Conservation (phyloP, 176 grass and related monocot genomes). For the Dactylis glomerata region DNA sequence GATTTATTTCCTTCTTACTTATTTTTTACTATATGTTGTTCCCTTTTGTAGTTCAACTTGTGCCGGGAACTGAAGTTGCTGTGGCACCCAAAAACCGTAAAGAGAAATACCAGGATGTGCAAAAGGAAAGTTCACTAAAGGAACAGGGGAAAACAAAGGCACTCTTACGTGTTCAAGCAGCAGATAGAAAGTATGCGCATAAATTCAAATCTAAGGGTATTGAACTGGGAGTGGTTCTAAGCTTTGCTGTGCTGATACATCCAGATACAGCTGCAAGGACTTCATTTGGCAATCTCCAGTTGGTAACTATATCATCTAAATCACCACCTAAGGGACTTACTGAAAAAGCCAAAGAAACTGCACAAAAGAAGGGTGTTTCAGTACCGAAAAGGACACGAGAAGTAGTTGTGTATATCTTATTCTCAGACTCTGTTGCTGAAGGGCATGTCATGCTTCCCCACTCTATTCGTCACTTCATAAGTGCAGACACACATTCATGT, state of each 20-base stretch:
- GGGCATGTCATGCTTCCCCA: slow-evolving; percentile 89
- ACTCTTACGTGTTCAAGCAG: slow-evolving; percentile 79
- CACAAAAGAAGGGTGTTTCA: slow-evolving; percentile 43
- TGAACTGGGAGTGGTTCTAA: slow-evolving; percentile 67
- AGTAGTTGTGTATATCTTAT: slow-evolving; percentile 52
- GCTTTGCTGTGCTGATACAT: slow-evolving; percentile 65
- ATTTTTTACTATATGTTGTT: neutral
- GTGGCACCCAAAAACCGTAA: slow-evolving; percentile 84
- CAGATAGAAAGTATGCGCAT: slow-evolving; percentile 60
- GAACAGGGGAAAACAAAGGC: slow-evolving; percentile 67
- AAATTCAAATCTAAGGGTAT: slow-evolving; percentile 57
- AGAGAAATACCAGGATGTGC: slow-evolving; percentile 39
- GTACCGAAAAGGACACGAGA: slow-evolving; percentile 59
- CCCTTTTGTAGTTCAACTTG: slow-evolving; percentile 73
- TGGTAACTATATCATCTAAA: slow-evolving; percentile 74
- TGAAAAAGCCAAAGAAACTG: slow-evolving; percentile 56
- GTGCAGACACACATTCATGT: slow-evolving; percentile 82
- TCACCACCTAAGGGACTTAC: slow-evolving; percentile 44
- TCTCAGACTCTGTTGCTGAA: slow-evolving; percentile 70
- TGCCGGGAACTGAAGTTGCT: slow-evolving; percentile 88
- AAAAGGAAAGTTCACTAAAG: slow-evolving; percentile 57
- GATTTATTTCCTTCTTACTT: neutral
- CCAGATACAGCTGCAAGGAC: slow-evolving; percentile 77
- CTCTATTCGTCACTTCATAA: slow-evolving; percentile 71
- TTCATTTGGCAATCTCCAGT: slow-evolving; percentile 71